These are phyloP conservation scores for Noccaea bulbosa DNA, from an alignment of 345 rosid species.

Conservation along the genomic window DNA sequence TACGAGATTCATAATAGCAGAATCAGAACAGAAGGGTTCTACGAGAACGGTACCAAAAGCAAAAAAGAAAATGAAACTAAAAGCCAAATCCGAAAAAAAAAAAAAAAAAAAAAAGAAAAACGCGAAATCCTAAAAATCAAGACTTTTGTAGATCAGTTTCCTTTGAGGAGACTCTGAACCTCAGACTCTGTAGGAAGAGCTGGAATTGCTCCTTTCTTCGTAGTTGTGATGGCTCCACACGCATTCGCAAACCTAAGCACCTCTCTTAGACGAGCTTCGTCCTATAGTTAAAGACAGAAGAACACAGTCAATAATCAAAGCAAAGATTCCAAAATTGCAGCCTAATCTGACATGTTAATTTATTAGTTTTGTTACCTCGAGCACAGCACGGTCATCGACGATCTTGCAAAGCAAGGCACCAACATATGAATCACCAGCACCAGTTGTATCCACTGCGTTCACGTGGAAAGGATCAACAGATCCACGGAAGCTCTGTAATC, in stretches of 20 bases:
- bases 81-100: neutral
- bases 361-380: conserved; percentile 55
- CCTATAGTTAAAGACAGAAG: conserved; percentile 44
- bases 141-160: conserved; percentile 24
- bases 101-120: neutral
- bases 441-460: conserved; percentile 82
- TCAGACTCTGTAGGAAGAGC: conserved; percentile 78
- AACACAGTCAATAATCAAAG: neutral
- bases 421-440: conserved; percentile 94
- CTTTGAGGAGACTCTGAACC: conserved; percentile 54
- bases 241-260: conserved; percentile 80
- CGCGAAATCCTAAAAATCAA: neutral
- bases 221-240: conserved; percentile 97
- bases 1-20: conserved; percentile 3
- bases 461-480: conserved; percentile 80
- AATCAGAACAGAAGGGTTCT: conserved; percentile 10
- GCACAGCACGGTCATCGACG: conserved; percentile 68
- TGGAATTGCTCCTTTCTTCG: conserved; percentile 97
- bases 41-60: neutral
- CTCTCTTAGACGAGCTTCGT: conserved; percentile 76
- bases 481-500: conserved; percentile 70
- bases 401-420: conserved; percentile 86
- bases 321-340: neutral
- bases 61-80: neutral
- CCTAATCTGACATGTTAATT: neutral